Base-by-base conservation (phyloP, 192 early-diverging fungal species). In the Coemansia reversa region DNA sequence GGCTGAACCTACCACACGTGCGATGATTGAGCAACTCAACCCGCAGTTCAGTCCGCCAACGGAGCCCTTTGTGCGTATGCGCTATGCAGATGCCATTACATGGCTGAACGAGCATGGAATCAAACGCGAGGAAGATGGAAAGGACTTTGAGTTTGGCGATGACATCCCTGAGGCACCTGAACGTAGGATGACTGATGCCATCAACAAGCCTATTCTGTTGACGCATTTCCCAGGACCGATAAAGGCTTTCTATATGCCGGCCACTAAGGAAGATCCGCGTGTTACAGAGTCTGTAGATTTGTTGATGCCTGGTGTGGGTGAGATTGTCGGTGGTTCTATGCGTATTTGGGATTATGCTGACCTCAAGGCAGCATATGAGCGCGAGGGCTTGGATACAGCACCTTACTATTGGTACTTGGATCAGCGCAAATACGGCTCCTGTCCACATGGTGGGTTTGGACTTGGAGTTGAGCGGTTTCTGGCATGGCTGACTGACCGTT, bases 381-480 rank as follows among this genome's bases (percentile, higher is more conserved):
- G 93, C 32, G 94, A 97, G 79, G 92, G 92, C 19, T 90, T 99
- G 60, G 92, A 98, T 73, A 90, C 95, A 19, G 70, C 81, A 3
- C 94, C 95, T 24, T 99, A 99, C 87, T 98, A 98, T 86, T 99
- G 97, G 97, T 92, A 89, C 83, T 94, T 95, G 45, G 97, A 99
- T 61, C 97, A 98, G 84, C 92, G 97, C 83, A 98, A 97, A 85
- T 99, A 94, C 77, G 96, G 97, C 42, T 90, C 94, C 19, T 87
- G 87, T 65, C 93, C 95, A 63, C 96, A 98, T 64, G 97, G 96
- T 69, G 97, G 97, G 22, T 99, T 93, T 73, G 97, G 97, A 49
- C 88, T 99, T 47, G 97, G 97, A 63, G 70, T 98, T 29, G 97
- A 99, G 76, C 90, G 97, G 27, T 97, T 95, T 84, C 74, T 99